These are phyloP conservation scores for Biancaea sappan DNA, from an alignment of 306 rosid genomes.

Conservation along the genomic window DNA sequence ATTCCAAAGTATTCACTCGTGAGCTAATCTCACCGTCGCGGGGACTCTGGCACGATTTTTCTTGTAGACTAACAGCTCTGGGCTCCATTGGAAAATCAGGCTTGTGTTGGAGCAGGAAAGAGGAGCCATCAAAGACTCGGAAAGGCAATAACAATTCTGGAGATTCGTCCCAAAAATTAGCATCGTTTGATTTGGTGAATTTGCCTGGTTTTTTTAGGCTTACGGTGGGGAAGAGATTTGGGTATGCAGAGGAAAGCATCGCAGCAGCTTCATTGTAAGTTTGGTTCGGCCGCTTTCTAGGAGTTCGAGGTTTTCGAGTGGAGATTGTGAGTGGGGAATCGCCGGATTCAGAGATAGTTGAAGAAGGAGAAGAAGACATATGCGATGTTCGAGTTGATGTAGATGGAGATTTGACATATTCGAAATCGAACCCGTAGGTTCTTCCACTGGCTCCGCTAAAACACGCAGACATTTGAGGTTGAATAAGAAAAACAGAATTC, in stretches of 20 bases:
- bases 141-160: conserved; percentile 59
- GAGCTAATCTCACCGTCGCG: conserved; percentile 55
- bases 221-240: conserved; percentile 61
- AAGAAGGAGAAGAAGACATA: conserved; percentile 58
- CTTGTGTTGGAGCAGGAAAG: conserved; percentile 37
- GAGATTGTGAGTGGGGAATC: conserved; percentile 53
- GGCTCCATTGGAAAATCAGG: conserved; percentile 39
- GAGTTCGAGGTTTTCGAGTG: conserved; percentile 68
- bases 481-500: no score
- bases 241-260: conserved; percentile 71
- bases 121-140: conserved; percentile 34
- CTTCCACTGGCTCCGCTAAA: conserved; percentile 58
- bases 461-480: conserved; percentile 72
- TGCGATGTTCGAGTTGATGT: conserved; percentile 51
- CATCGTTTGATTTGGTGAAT: conserved; percentile 43
- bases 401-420: conserved; percentile 59
- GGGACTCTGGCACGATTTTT: conserved; percentile 48
- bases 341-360: conserved; percentile 66
- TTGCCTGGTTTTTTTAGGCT: conserved; percentile 44
- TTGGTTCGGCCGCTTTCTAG: conserved; percentile 83
- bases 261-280: conserved; percentile 76
- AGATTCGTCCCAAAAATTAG: conserved; percentile 38
- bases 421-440: conserved; percentile 62
- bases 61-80: conserved; percentile 28
- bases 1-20: conserved; percentile 34